phyloP scores from a whole-genome alignment of 2,329 filamentous ascomycete species.

The Eurotiales sp. region DNA sequence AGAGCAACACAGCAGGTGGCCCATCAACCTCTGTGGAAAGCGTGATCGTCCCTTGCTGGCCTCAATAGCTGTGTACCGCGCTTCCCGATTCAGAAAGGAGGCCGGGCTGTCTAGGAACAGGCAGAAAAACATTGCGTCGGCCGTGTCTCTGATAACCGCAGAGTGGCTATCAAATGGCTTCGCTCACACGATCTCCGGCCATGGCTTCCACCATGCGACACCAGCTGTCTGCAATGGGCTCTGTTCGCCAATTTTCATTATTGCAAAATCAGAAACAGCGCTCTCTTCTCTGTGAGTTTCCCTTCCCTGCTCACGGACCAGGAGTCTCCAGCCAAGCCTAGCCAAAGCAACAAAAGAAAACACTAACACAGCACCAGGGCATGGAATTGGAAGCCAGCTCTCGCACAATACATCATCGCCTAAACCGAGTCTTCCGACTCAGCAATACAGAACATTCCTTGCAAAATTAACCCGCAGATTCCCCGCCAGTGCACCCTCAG shows the following conservation, averaged over 20 bases:
- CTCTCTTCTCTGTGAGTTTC: neutral
- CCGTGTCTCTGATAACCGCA: neutral
- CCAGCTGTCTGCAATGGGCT: conserved; percentile 28
- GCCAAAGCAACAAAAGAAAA: neutral
- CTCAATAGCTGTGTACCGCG: neutral
- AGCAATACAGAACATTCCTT: conserved; percentile 35
- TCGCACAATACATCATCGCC: conserved; percentile 18
- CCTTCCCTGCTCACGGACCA: neutral
- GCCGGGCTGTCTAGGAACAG: neutral
- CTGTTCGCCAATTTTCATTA: conserved; percentile 23
- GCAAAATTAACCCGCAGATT: conserved; percentile 35
- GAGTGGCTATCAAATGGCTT: conserved; percentile 12
- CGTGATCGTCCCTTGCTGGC: neutral
- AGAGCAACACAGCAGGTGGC: neutral
- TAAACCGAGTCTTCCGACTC: conserved; percentile 19
- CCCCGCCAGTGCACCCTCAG: conserved; percentile 20
- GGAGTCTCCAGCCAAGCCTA: neutral
- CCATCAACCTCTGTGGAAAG: neutral
- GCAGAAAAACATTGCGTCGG: neutral
- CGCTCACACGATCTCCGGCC: conserved; percentile 22
- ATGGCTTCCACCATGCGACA: conserved; percentile 32
- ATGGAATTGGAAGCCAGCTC: conserved; percentile 21
- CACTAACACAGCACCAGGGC: conserved; percentile 12
- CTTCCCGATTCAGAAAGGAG: neutral
- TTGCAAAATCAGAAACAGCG: conserved; percentile 16